Base-by-base conservation (phyloP, 768 basidiomycete genomes). In the Pleurotus djamor region DNA sequence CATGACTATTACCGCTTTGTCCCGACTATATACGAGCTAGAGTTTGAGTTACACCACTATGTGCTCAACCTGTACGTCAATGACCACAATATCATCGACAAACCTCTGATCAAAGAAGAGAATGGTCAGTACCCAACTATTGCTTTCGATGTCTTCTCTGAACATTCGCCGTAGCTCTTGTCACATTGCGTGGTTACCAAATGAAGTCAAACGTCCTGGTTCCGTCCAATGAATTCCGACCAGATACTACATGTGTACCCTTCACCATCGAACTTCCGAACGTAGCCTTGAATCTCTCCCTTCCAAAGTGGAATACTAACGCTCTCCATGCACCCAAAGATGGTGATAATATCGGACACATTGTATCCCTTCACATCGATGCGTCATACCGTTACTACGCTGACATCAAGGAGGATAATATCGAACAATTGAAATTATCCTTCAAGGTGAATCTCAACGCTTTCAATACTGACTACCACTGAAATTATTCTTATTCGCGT, bases 51-150 rank as follows among this genome's bases (percentile, higher is more conserved):
- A 60, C 79, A 87, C 68, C 86, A 93, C 66, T 96, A 87, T 71
- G 81, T 84, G 60, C 68, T 96, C 52, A 89, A 90, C 64, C 69
- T 92, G 28, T 96, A 92, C 68, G 85, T 92, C 54, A 98, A 98
- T 68, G 96, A 98, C 71, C 94, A 94, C 67, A 98, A 98, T 68
- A 93, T 98, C 68, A 91, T 98, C 52, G 94, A 97, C 75, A 91
- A 90, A 61, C 94, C 95, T 2, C 74, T 88, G 36, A 76, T 87
- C 59, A 76, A 74, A 58, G 89, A 94, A n/a, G 91, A 94, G 65
- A 98, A 98, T 69, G 87, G 94, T 94, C 66, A 58, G 72, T 28
- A 28, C 63, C 33, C 60, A 32, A 33, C 5, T 17, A 51, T 37
- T 36, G 44, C 34, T 52, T 57, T 38, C 14, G 44, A 32, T 14